Base-by-base conservation (phyloP, 1,284 basidiomycete species). In the Abortiporus biennis region DNA sequence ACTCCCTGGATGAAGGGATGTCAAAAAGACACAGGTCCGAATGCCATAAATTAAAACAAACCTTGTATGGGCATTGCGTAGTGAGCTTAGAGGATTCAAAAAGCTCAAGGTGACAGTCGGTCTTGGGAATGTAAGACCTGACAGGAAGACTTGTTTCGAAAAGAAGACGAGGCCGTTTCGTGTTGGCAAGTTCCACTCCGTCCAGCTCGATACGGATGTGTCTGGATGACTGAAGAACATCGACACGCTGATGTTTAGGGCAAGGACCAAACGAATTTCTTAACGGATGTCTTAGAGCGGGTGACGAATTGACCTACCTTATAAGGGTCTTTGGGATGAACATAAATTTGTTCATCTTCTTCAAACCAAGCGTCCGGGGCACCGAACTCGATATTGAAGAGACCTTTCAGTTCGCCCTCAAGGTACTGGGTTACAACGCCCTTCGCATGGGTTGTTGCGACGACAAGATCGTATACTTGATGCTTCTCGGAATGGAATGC, bases 241-340 rank as follows among this genome's bases (percentile, higher is more conserved):
- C 80, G 20, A 82, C 61, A 11, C 80, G 72, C 77, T 79, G 45
- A n/a, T n/a, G n/a, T n/a, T n/a, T n/a, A n/a, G n/a, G n/a, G n/a
- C n/a, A n/a, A n/a, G n/a, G n/a, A n/a, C n/a, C n/a, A n/a, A n/a
- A n/a, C n/a, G n/a, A n/a, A n/a, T n/a, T n/a, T 32, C 29, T 22
- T 12, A 22, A 23, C 33, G 12, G 20, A 4, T 17, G 33, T 16
- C 38, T 3, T n/a, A 16, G 22, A 13, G 25, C 22, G 2, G 20
- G 52, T n/a, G n/a, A n/a, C n/a, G n/a, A n/a, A n/a, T n/a, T n/a
- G n/a, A n/a, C n/a, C 37, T 8, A 80, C 80, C 68, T 83, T 83
- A 61, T 80, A 82, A 0, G 79, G 79, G 54, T 84, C 78, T 50
- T 77, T 81, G 5, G 78, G 75, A 48, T 84, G 80, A 2, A 69